These are phyloP conservation scores for Dittrichia graveolens DNA, from an alignment of 129 eudicot genomes.

Conservation along the genomic window DNA sequence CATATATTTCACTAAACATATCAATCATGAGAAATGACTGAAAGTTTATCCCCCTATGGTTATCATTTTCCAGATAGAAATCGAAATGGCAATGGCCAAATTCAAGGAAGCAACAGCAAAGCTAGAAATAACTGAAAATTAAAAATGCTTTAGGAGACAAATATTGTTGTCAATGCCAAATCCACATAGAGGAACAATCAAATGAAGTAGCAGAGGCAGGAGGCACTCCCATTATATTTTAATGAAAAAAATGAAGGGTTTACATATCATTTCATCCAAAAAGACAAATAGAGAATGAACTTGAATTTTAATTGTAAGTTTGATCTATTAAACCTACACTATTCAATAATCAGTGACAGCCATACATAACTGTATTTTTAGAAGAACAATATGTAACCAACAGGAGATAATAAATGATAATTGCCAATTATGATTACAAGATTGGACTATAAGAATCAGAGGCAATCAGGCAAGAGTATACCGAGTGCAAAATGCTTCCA, in stretches of 20 bases:
- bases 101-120: not conserved
- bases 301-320: too few relatives aligned
- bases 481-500: conserved; percentile 87
- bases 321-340: too few relatives aligned
- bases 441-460: too few relatives aligned
- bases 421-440: not conserved
- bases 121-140: not conserved
- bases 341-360: too few relatives aligned
- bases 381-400: not conserved
- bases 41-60: conserved; percentile 6
- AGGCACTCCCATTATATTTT: too few relatives aligned
- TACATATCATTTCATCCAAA: not conserved
- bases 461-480: conserved; percentile 34
- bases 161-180: conserved; percentile 1
- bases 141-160: not conserved
- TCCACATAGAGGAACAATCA: not conserved
- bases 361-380: conserved; percentile 6
- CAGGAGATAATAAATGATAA: not conserved
- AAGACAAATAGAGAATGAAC: not conserved
- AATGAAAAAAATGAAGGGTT: not conserved
- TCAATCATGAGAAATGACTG: conserved; percentile 1
- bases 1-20: not conserved
- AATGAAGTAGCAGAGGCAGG: conserved; percentile 5
- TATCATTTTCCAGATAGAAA: not conserved
- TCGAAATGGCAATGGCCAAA: not conserved